A percentile compares a stretch with the other conserved stretches of the same genome.
Conservation (phyloP, 1,139 yeast genomes). For the Saccharomyces hybrid region DNA sequence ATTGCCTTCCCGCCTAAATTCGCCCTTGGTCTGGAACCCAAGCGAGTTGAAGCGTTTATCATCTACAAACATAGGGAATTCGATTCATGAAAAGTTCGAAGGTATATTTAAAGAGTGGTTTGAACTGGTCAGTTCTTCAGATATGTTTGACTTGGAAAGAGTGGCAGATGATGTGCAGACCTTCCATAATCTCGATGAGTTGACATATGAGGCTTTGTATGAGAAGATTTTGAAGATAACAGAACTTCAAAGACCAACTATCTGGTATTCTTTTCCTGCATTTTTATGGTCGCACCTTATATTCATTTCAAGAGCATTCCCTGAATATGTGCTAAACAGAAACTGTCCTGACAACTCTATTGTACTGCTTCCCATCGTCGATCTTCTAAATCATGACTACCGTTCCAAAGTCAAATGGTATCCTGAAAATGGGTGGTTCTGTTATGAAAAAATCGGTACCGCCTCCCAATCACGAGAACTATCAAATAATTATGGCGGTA, state of each 20-base stretch:
- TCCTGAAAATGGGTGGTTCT: conserved; percentile 24
- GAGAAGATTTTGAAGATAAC: conserved; percentile 5
- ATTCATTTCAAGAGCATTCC: conserved; percentile 73
- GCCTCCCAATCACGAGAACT: conserved; percentile 41
- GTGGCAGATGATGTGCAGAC: not conserved
- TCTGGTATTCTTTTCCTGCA: conserved; percentile 59
- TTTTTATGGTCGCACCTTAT: conserved; percentile 73
- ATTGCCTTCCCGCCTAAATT: conserved; percentile 50
- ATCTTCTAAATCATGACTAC: conserved; percentile 65
- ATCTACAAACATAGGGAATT: conserved; percentile 51
- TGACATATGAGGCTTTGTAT: conserved; percentile 8
- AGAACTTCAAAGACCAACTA: conserved; percentile 3
- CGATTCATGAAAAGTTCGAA: conserved; percentile 32
- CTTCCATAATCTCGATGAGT: conserved; percentile 2
- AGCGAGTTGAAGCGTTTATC: conserved; percentile 43
- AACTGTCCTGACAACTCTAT: conserved; percentile 35
- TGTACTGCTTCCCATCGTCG: conserved; percentile 71
- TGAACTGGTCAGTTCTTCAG: conserved; percentile 4
- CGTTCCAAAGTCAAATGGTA: conserved; percentile 61
- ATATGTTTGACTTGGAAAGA: not conserved
- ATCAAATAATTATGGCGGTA: conserved; percentile 78
- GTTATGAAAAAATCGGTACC: conserved; percentile 19
- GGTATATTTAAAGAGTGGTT: conserved; percentile 32
- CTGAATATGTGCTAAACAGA: conserved; percentile 42
- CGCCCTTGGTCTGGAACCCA: conserved; percentile 61